These are phyloP conservation scores for Hysterium pulicare DNA, from an alignment of 2,329 filamentous ascomycete species.

Conservation along the genomic window DNA sequence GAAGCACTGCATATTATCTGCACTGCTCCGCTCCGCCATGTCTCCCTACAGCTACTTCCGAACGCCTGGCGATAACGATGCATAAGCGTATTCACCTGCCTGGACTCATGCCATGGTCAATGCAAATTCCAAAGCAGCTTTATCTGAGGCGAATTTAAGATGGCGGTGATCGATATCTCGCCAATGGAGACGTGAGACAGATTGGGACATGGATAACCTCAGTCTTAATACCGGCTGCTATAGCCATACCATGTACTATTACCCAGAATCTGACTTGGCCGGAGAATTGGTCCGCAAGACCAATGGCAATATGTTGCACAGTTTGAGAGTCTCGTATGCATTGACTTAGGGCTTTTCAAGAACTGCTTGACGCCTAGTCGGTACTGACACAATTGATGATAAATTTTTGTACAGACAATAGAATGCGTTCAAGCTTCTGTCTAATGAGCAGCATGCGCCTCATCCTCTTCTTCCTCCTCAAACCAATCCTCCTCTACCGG, in stretches of 20 bases:
- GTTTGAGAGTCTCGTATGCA: neutral
- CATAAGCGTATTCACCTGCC: neutral
- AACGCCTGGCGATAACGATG: neutral
- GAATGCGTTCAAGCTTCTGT: neutral
- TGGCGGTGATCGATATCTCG: neutral
- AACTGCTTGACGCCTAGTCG: conserved; percentile 22
- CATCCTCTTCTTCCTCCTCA: conserved; percentile 58
- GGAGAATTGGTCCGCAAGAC: neutral
- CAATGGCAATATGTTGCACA: neutral
- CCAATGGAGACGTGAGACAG: neutral
- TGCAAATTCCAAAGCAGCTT: neutral
- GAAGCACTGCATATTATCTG: too few relatives aligned
- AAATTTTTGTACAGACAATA: conserved; percentile 30
- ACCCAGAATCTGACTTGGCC: neutral
- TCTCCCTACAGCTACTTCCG: neutral
- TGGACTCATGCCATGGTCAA: neutral
- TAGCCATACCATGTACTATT: neutral
- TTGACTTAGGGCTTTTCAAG: neutral
- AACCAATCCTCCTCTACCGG: conserved; percentile 73
- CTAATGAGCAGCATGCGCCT: conserved; percentile 39
- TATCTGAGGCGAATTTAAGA: neutral
- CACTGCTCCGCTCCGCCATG: too few relatives aligned
- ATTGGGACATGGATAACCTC: neutral
- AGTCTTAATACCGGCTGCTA: neutral
- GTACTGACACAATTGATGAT: conserved; percentile 33